A percentile compares a stretch with the other conserved stretches of the same genome.
phyloP scores from a whole-genome alignment of 1,284 basidiomycete genomes.

The Xerocomus alliaceus region DNA sequence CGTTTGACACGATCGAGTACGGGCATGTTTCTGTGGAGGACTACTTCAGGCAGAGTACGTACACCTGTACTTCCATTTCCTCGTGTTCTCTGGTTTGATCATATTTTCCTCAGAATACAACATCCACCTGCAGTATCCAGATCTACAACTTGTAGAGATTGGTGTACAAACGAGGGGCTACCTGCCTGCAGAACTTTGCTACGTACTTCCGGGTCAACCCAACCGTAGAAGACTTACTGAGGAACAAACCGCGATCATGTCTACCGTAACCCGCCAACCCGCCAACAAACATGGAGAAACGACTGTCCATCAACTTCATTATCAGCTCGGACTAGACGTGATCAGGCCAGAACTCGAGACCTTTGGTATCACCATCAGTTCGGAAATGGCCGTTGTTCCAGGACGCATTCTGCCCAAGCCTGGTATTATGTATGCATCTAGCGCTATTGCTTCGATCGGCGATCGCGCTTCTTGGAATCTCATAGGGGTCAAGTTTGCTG shows the following conservation, averaged over 20 bases:
- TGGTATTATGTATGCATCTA: neutral
- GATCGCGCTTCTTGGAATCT: constrained; percentile 4
- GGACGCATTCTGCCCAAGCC: neutral
- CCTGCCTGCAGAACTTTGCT: neutral
- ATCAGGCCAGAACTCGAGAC: neutral
- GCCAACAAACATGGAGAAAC: neutral
- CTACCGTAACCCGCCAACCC: neutral
- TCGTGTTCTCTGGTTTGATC: neutral
- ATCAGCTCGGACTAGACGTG: neutral
- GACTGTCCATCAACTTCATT: neutral
- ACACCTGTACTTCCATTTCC: too few species aligned
- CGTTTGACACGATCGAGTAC: neutral
- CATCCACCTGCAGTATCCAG: neutral
- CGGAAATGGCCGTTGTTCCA: neutral
- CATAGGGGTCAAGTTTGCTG: neutral
- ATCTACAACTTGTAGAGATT: neutral
- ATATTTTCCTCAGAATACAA: neutral
- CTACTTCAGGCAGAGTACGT: neutral
- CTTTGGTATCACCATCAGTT: constrained; percentile 1
- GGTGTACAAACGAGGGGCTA: neutral
- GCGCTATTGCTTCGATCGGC: neutral
- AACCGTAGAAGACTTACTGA: too few species aligned
- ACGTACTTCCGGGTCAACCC: neutral
- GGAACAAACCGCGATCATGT: neutral
- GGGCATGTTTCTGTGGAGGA: neutral